Conservation (phyloP, 2,329 filamentous ascomycete species). For the Ophiostoma ulmi region DNA sequence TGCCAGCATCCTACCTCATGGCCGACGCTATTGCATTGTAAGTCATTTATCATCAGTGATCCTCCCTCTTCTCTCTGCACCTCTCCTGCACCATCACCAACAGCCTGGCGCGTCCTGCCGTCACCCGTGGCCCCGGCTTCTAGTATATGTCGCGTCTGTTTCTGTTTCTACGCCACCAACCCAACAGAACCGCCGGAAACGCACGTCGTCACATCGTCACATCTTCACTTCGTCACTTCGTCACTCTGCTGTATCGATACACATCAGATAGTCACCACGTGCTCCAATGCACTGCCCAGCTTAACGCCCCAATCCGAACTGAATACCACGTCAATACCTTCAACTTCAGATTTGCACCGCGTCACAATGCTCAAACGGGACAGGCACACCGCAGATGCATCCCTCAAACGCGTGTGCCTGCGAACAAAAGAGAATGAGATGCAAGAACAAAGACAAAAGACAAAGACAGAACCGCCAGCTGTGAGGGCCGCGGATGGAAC, state of each 20-base stretch:
- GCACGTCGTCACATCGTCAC: not conserved
- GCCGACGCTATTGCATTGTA: conserved; percentile 6
- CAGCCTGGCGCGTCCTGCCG: conserved; percentile 9
- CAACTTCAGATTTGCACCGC: not conserved
- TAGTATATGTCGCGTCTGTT: not conserved
- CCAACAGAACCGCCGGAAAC: not conserved
- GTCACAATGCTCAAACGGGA: not conserved
- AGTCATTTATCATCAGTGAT: not conserved
- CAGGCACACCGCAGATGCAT: not conserved
- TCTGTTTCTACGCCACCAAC: not conserved
- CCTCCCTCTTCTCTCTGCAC: not conserved
- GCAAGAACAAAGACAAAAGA: not conserved
- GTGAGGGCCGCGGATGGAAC: not conserved
- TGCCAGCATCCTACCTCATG: not conserved
- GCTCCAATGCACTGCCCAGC: not conserved
- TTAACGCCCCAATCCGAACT: not conserved
- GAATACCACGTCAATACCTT: not conserved
- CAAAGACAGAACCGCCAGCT: not conserved
- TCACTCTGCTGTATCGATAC: not conserved
- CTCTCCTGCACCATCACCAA: not conserved
- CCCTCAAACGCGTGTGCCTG: not conserved
- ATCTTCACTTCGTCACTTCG: not conserved
- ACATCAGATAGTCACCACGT: not conserved
- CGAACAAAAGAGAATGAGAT: not conserved
- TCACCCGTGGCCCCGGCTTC: conserved; percentile 1